These are phyloP conservation scores for Cymbopogon flexuosus DNA, from an alignment of 202 grass and related monocot species.

Conservation along the genomic window DNA sequence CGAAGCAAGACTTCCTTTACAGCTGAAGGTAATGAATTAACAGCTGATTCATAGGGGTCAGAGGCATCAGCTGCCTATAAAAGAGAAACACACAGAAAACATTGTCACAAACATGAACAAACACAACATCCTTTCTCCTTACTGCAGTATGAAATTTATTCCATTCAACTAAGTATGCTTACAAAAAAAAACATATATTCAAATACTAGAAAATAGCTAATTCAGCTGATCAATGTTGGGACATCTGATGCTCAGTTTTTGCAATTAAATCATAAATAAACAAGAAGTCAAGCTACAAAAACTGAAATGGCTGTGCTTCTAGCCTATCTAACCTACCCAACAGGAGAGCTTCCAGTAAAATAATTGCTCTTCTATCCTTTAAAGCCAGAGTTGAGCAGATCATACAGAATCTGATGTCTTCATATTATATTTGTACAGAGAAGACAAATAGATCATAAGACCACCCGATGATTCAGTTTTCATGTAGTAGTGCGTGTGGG, in stretches of 20 bases:
- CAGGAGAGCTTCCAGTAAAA: background rate
- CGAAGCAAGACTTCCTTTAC: constrained; percentile 63
- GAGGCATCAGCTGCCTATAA: constrained; percentile 40
- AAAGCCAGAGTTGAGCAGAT: constrained; percentile 6
- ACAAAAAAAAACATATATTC: background rate
- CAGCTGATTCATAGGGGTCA: constrained; percentile 71
- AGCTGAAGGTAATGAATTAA: constrained; percentile 58
- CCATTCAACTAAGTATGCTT: background rate
- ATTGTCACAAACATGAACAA: background rate
- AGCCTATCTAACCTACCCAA: background rate
- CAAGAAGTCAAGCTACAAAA: background rate
- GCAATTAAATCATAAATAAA: background rate
- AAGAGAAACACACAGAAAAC: constrained; percentile 28
- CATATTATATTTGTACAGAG: background rate
- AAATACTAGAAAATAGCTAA: background rate
- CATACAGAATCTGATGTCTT: constrained; percentile 3
- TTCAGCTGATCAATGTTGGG: background rate
- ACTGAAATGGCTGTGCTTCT: background rate
- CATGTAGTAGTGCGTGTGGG: too few relatives aligned
- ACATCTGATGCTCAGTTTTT: background rate
- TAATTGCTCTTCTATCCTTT: background rate
- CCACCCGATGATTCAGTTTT: background rate
- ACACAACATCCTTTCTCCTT: constrained; percentile 8
- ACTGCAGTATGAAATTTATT: constrained; percentile 29
- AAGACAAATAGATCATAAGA: constrained; percentile 14